phyloP scores from a whole-genome alignment of 2,329 filamentous ascomycete genomes.

The Triangularia setosa region DNA sequence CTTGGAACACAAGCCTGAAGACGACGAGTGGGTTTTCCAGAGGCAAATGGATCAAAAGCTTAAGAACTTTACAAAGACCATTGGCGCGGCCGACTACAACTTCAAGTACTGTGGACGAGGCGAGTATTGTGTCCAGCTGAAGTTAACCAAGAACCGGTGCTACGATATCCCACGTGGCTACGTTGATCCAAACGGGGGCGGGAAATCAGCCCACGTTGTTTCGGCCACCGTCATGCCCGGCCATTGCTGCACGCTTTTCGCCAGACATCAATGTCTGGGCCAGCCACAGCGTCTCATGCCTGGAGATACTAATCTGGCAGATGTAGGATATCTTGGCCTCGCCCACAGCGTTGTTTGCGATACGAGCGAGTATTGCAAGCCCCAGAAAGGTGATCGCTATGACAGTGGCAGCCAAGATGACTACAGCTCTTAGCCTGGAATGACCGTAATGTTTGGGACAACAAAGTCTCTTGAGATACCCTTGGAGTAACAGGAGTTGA shows the following conservation, averaged over 20 bases:
- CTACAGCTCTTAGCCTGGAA: neutral
- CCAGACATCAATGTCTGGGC: conserved; percentile 15
- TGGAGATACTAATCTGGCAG: neutral
- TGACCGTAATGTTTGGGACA: neutral
- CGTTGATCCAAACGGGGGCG: neutral
- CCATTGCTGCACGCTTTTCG: conserved; percentile 19
- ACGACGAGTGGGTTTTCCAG: conserved; percentile 6
- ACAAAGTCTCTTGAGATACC: neutral
- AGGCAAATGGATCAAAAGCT: neutral
- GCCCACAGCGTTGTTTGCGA: conserved; percentile 18
- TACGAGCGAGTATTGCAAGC: conserved; percentile 14
- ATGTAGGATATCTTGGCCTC: conserved; percentile 6
- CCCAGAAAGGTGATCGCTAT: neutral
- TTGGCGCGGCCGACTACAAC: conserved; percentile 12
- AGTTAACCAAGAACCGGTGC: neutral
- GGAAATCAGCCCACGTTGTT: conserved; percentile 12
- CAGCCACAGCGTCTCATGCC: conserved; percentile 16
- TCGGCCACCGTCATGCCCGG: conserved; percentile 11
- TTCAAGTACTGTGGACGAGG: conserved; percentile 14
- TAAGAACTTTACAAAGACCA: conserved; percentile 2
- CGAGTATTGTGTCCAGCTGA: conserved; percentile 14
- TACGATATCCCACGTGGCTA: conserved; percentile 17
- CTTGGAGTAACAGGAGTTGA: neutral
- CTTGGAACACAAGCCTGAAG: neutral
- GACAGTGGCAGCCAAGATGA: neutral